Evolutionary conservation across 306 rosid genomes (phyloP).

Genomic region (Hylodesmum podocarpum): DNA sequence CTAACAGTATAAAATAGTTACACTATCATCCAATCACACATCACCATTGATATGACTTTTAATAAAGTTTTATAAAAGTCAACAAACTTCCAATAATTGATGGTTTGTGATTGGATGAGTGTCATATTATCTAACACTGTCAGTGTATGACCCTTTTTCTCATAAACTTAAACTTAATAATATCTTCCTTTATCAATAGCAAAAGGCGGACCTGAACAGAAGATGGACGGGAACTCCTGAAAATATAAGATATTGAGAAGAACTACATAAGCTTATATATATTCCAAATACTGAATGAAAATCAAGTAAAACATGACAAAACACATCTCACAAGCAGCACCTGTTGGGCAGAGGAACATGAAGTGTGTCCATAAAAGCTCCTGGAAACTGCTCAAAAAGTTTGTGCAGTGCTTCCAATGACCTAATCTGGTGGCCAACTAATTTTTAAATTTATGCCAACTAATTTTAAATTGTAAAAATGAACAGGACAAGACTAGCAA

Average conservation of each 20-base stretch:
- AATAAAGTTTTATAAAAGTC: too few species aligned
- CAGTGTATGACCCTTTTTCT: too few species aligned
- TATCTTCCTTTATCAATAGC: neutral
- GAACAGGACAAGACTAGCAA: neutral
- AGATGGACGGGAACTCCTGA: slow-evolving; percentile 56
- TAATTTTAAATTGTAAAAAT: neutral
- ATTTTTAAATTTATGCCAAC: neutral
- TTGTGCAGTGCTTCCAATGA: slow-evolving; percentile 85
- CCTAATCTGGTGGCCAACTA: slow-evolving; percentile 66
- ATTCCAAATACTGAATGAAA: slow-evolving; percentile 7
- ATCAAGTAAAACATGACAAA: neutral
- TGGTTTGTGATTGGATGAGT: too few species aligned
- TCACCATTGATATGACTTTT: too few species aligned
- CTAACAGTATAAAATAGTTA: too few species aligned
- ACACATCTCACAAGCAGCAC: slow-evolving; percentile 30
- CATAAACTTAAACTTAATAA: neutral
- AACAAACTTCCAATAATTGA: too few species aligned
- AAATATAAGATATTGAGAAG: slow-evolving; percentile 23
- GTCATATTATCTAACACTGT: too few species aligned
- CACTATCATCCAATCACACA: too few species aligned
- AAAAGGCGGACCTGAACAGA: slow-evolving; percentile 59
- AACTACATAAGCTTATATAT: slow-evolving; percentile 1
- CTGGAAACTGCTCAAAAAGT: slow-evolving; percentile 89
- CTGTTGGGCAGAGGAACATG: slow-evolving; percentile 64
- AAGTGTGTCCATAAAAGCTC: slow-evolving; percentile 78